Percentiles rank a stretch among this genome's conserved stretches.
These are phyloP conservation scores for Beauveria pseudobassiana DNA, from an alignment of 2,329 filamentous ascomycete species.

Conservation along the genomic window DNA sequence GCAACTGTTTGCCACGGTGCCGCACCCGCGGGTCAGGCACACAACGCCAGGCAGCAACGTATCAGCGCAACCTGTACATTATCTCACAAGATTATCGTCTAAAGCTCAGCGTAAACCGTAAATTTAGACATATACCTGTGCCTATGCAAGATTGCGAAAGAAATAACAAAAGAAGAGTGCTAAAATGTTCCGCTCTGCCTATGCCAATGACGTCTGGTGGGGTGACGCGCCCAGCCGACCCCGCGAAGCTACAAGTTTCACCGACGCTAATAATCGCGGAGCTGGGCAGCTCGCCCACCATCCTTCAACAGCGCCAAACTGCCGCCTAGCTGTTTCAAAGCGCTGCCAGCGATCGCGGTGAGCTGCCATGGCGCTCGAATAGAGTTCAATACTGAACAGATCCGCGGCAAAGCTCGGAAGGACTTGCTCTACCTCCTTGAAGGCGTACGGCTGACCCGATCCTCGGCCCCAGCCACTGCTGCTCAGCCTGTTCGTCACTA, in stretches of 20 bases:
- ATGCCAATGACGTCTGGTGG: slow-evolving; percentile 8
- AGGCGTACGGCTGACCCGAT: slow-evolving; percentile 55
- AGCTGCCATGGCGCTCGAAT: slow-evolving; percentile 60
- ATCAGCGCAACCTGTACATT: neutral
- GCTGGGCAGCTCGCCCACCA: neutral
- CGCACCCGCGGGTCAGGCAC: neutral
- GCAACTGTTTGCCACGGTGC: neutral
- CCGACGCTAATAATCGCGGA: slow-evolving; percentile 2
- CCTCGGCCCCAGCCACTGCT: neutral
- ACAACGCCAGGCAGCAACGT: neutral
- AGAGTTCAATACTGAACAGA: slow-evolving; percentile 66
- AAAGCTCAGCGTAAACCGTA: neutral
- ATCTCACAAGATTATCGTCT: neutral
- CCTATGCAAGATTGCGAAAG: neutral
- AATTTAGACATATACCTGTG: neutral
- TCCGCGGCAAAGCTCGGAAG: slow-evolving; percentile 75
- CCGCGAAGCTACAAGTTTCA: slow-evolving; percentile 9
- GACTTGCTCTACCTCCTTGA: slow-evolving; percentile 88
- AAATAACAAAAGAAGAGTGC: neutral
- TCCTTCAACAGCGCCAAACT: slow-evolving; percentile 8
- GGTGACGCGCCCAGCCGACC: neutral
- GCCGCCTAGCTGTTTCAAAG: slow-evolving; percentile 15
- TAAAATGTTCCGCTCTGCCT: neutral
- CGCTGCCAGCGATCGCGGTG: slow-evolving; percentile 26
- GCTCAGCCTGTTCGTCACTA: neutral